Evolutionary conservation across 164 flowering plant genomes (phyloP), one percentile per base, ranked within the genome.

Genomic region (Umbilicus rupestris): DNA sequence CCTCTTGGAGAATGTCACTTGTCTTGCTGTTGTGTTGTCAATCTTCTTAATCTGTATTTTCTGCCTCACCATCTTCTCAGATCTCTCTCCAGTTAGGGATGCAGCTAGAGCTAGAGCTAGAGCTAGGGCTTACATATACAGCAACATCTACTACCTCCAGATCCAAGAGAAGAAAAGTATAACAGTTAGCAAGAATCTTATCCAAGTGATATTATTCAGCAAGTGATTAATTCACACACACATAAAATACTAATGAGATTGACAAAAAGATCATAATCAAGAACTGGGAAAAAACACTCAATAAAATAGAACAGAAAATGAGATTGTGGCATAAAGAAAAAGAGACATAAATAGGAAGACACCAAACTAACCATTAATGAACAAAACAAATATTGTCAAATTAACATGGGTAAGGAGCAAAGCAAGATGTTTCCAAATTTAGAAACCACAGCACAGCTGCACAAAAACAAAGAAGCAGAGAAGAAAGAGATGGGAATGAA

Each of bases 11-110:
- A 47, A 47, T 47, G 55, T 47, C 24, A 47, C 55, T 20, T 47
- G 55, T 47, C 55, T 47, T 47, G 55, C 55, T 47, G 55, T 47
- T 47, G 55, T 47, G 55, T 47, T 47, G 24, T 47, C 55, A 10
- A 47, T 47, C 55, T 47, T 47, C 55, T 47, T 47, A 7, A 47
- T 47, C 55, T 47, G 24, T 47, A 47, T 47, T 20, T 47, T 47
- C 55, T 47, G 55, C 24, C 55, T 47, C 55, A 47, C 55, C 55
- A 47, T 47, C 55, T 47, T 47, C 1, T 47, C 55, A 6, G 44
- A 41, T 9, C 6, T 41, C 44, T 41, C 16, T 41, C 44, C 44
- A 41, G 12, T 14, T 41, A 41, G 44, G 37, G 37, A 3, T 35
- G 4, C 37, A 35, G 37, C 44, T 41, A 41, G 44, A 12, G 44